Base-by-base conservation (phyloP, 768 basidiomycete genomes). In the Hortiboletus flavorubellus region DNA sequence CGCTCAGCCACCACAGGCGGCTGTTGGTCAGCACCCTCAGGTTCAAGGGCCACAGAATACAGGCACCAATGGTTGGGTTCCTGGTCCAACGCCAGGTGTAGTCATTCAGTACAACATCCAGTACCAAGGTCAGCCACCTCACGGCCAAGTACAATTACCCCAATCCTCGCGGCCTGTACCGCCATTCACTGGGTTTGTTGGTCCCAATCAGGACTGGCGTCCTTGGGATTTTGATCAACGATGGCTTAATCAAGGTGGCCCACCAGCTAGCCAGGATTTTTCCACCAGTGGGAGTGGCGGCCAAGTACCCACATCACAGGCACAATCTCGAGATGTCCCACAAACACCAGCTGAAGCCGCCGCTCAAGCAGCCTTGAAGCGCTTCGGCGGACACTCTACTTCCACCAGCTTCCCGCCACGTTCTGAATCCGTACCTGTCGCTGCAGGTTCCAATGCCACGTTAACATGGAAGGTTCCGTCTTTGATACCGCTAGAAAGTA, bases 101-200 rank as follows among this genome's bases (percentile, higher is more conserved):
- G 73, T 80, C 29, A 81, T 84, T 52, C 81, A 85, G 53, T 86
- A 86, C 61, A 81, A 84, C 54, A 80, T 86, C 10, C 83, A 84
- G 58, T 83, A 84, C 55, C 81, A 80, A 60, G 67, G 67, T 51
- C 75, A 70, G 55, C 69, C 69, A 21, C 71, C 70, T 26, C 68
- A 70, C 61, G 64, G 35, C 51, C 75, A 70, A 63, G 65, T 26
- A 46, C 73, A 48, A 38, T 67, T 61, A 54, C 58, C 60, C 42
- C 74, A 66, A 49, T 62, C 65, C 46, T 53, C 41, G 26, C 72
- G 75, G 42, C 77, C 76, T 5, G 71, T 81, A 5, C 87, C 85
- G 2, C 77, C 76, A 31, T 85, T 83, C 58, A 62, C 75, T 54
- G 86, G 87, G 12, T 87, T 89, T 60, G 75, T 77, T 38, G 86